A percentile compares a stretch with the other conserved stretches of the same genome.
These are phyloP conservation scores for Melastoma candidum DNA, from an alignment of 441 rosid genomes.

Conservation along the genomic window DNA sequence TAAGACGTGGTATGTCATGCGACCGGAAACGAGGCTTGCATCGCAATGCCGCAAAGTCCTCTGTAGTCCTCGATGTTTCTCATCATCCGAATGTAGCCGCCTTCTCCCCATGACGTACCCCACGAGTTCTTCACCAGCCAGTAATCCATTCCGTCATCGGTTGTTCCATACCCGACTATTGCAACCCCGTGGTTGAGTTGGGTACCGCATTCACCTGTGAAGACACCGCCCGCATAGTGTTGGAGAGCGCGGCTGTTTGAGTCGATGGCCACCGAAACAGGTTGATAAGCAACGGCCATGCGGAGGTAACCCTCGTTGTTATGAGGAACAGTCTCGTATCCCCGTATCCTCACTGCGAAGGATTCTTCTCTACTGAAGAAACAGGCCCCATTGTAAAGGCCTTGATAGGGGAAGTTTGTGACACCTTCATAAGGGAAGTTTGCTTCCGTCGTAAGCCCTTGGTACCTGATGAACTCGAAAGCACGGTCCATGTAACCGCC, in stretches of 20 bases:
- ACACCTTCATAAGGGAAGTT: no score
- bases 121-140: slow-evolving; percentile 8
- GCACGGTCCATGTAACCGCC: slow-evolving; percentile 18
- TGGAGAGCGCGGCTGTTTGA: neutral
- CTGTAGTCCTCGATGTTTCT: neutral
- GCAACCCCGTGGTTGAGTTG: slow-evolving; percentile 1
- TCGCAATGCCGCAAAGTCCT: slow-evolving; percentile 8
- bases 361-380: no score
- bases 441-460: no score
- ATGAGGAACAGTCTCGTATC: neutral
- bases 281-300: slow-evolving; percentile 1
- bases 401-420: no score
- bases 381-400: no score
- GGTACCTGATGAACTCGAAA: slow-evolving; percentile 4
- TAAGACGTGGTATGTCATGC: no score
- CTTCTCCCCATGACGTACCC: slow-evolving; percentile 4
- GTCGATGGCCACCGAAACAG: slow-evolving; percentile 2
- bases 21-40: neutral
- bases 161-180: neutral
- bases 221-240: neutral
- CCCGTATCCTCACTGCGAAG: no score
- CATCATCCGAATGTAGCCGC: slow-evolving; percentile 7
- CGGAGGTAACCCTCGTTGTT: neutral
- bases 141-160: neutral
- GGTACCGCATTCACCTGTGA: neutral